These are phyloP conservation scores for Phanerochaete sordida DNA, from an alignment of 768 basidiomycete species.

Conservation along the genomic window DNA sequence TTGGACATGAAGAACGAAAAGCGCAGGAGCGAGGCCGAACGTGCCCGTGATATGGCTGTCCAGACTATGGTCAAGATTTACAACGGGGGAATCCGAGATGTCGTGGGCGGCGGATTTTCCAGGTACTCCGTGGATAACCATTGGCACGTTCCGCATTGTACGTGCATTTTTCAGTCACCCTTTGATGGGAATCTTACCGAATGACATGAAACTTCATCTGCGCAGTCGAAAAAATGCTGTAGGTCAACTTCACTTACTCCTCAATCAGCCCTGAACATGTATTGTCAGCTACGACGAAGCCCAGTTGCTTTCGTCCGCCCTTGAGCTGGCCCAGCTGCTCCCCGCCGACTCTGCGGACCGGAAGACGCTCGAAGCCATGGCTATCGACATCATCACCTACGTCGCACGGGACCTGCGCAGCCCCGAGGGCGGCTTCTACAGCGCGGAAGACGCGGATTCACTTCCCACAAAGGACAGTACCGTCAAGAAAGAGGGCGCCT, in stretches of 20 bases:
- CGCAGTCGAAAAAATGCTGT: constrained; percentile 37
- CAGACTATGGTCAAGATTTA: constrained; percentile 21
- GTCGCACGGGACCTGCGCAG: constrained; percentile 29
- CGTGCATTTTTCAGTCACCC: neutral
- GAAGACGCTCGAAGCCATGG: constrained; percentile 23
- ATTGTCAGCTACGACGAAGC: constrained; percentile 33
- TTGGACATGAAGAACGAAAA: constrained; percentile 3
- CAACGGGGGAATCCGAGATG: constrained; percentile 36
- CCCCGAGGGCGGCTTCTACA: constrained; percentile 33
- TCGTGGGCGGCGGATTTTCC: constrained; percentile 36
- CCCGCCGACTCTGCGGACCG: constrained; percentile 6
- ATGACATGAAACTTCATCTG: too few relatives aligned
- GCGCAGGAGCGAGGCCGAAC: constrained; percentile 7
- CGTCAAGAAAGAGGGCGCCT: constrained; percentile 33
- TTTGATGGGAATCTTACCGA: too few relatives aligned
- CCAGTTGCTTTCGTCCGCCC: constrained; percentile 26
- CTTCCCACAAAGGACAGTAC: constrained; percentile 25
- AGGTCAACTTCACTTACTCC: neutral
- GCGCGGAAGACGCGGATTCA: constrained; percentile 40
- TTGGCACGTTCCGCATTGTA: constrained; percentile 39
- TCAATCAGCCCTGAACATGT: neutral
- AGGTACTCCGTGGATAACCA: constrained; percentile 37
- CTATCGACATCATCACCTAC: constrained; percentile 32
- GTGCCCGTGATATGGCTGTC: constrained; percentile 21
- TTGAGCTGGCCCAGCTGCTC: constrained; percentile 20